Base-by-base conservation (phyloP, 768 basidiomycete species). In the Leccinum variicolor region DNA sequence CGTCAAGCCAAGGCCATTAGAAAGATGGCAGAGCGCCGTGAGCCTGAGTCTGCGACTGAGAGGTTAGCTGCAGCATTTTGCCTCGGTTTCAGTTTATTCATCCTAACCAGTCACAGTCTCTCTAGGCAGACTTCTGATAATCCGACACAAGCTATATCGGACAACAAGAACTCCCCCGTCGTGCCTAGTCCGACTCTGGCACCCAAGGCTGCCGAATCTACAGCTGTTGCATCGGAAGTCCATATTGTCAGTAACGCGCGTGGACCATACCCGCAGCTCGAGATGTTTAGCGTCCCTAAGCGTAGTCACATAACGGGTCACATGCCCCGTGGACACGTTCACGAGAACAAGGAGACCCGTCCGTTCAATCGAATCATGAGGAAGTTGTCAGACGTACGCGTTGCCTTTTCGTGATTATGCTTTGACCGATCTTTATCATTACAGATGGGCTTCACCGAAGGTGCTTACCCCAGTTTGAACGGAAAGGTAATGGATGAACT, bases 361-460 rank as follows among this genome's bases (percentile, higher is more conserved):
- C 73, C 81, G 25, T 61, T 79, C 9, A 71, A 75, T 52, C 77
- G 84, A 48, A 83, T 89, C 62, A 78, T 76, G 55, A 81, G 70
- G 63, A 81, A 83, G 62, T 74, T 91, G 15, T 80, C 80, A 54
- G 89, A 87, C 66, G 87, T 90, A 69, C 52, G 84, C 79, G 10
- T 31, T 52, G 3, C 56, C 36, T 46, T 11, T 43, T 55, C 28
- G 25, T 50, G 47, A 6, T 41, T 34, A 4, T 28, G 39, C 64
- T 66, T 19, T 64, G 54, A 49, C 21, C 57, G 26, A 64, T 50
- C 19, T 7, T 53, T 14, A n/a, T 45, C 23, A 14, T 43, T 48
- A 33, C 51, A 90, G 88, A 89, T 90, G 88, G 88, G 88, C n/a
- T 89, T 90, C 62, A 84, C 82, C 11, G 77, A 84, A 55, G 74